Base-by-base conservation (phyloP, 176 grass and related monocot genomes). In the Oryza longistaminata region DNA sequence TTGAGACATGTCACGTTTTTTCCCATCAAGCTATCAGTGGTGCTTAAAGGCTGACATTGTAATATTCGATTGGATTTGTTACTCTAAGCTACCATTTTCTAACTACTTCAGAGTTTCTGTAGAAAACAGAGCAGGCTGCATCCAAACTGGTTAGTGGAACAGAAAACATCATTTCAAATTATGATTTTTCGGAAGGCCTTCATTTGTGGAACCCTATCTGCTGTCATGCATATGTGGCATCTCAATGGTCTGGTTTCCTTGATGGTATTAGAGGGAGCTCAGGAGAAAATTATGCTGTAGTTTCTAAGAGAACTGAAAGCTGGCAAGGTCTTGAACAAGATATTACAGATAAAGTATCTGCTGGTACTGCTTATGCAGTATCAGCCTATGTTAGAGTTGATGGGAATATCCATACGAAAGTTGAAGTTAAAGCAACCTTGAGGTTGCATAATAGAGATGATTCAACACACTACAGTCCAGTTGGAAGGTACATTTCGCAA, bases 271-370 rank as follows among this genome's bases (percentile, higher is more conserved):
- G 75, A 87, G 94, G 91, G 76, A 75, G 84, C 65, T 92, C 81
- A 15, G 94, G 94, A 76, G 91, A 93, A 66, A 97, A 94, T 85
- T 97, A 97, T 86, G 91, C 89, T 65, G 81, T 97, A 88, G 91
- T 86, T 74, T 92, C 91, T 37, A 97, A 92, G 76, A 90, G 94
- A 66, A 92, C 94, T 81, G 82, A 97, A 77, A 24, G 66, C 46
- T 97, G 94, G 94, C 94, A 97, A 88, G 94, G 94, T 80, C 86
- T 97, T 4, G 91, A 97, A 27, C 94, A 93, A 84, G 94, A 97
- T 80, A 93, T 97, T 75, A 97, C 94, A 49, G 85, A 88, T 77
- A 90, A 73, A 82, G 87, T 97, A 84, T 91, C 83, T 82, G 29
- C 66, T 48, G 71, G 79, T 66, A 87, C 74, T 68, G 6, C 21